Evolutionary conservation across 495 filamentous ascomycete genomes (phyloP), one percentile per base, ranked within the genome.

Genomic region (Aspergillus sclerotioniger): DNA sequence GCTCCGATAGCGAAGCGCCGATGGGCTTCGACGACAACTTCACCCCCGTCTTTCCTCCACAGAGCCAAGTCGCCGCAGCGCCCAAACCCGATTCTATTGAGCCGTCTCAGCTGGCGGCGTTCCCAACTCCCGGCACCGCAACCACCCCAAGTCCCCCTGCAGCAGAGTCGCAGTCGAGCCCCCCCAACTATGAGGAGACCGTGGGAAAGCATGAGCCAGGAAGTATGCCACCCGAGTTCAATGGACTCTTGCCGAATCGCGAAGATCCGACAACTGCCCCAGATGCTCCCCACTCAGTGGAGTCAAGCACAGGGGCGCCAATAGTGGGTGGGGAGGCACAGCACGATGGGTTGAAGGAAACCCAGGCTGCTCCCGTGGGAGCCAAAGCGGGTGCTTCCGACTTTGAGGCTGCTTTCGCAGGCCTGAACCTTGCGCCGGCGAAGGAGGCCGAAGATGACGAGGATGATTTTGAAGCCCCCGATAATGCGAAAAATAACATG

Each of bases 1-100:
- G 88, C 57, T 74, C 76, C 0, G 90, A 87, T n/a, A 87, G 82
- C 62, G 90, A 89, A 41, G 86, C 78, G 45, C 62, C 63, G n/a
- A 49, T 76, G 61, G 89, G 92, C 0, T 98, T 98, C 66, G 92
- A 92, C 55, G 93, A 98, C 67, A 87, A 96, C 64, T 97, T 98
- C 64, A 86, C 89, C 3, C 84, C 90, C 46, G 80, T 80, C 16
- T 89, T 86, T 21, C 87, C 91, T 17, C 73, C 72, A 17, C 80
- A 82, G 19, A 69, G 64, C 8, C 66, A 75, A 50, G 51, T 52
- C 39, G 59, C 55, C 8, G 41, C 48, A 25, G 51, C 21, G 15
- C 32, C 59, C 6, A 58, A 60, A n/a, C 20, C 54, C 13, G 63
- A 60, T 12, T 67, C 69, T 7, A 72, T 78, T 31, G 75, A 77